Evolutionary conservation across 208 protist species (phyloP).

Genomic region (Trypanosoma avium): DNA sequence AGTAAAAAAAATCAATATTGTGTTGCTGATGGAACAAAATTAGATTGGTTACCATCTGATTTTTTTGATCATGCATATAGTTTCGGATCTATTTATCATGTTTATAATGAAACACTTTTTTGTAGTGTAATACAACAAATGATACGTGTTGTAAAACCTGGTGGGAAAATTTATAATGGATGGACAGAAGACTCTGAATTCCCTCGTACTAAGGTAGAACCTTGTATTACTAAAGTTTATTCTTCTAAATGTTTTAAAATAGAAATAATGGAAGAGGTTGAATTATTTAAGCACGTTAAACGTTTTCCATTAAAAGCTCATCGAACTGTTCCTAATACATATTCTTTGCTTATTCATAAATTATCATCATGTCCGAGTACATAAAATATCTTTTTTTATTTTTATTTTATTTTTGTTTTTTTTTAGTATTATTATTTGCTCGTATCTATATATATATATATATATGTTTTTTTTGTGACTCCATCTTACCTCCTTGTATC

Average conservation of each 20-base stretch:
- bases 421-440: neutral
- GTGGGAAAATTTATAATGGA: slow-evolving; percentile 33
- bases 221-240: slow-evolving; percentile 12
- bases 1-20: slow-evolving; percentile 28
- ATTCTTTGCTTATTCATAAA: slow-evolving; percentile 33
- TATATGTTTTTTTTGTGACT: neutral
- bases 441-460: neutral
- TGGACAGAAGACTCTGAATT: slow-evolving; percentile 34
- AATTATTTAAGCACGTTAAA: slow-evolving; percentile 21
- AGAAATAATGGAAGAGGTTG: slow-evolving; percentile 28
- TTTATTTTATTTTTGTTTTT: neutral
- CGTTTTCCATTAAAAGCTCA: slow-evolving; percentile 31
- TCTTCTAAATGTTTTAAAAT: slow-evolving; percentile 4
- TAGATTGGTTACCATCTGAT: slow-evolving; percentile 29
- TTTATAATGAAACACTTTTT: slow-evolving; percentile 33
- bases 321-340: slow-evolving; percentile 26
- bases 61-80: slow-evolving; percentile 33
- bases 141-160: slow-evolving; percentile 28
- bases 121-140: slow-evolving; percentile 29
- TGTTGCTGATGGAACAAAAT: slow-evolving; percentile 25
- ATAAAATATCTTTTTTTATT: neutral
- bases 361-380: neutral
- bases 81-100: slow-evolving; percentile 37
- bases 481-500: neutral
- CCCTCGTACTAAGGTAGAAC: slow-evolving; percentile 10